Conservation (phyloP, 441 rosid genomes). For the Raphanus hybrid region DNA sequence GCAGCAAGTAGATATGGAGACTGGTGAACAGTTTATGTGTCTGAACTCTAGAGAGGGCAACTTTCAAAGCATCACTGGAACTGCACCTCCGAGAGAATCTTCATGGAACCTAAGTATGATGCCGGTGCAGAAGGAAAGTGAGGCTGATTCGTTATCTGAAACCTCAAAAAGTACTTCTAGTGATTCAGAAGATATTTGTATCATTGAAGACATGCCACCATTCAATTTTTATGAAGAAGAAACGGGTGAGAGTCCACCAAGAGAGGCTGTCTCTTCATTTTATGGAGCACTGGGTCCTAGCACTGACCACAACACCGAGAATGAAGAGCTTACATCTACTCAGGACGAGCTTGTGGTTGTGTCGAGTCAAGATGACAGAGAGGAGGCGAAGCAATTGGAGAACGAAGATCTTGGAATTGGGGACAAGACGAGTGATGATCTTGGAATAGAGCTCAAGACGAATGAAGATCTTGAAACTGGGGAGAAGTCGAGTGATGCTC, state of each 20-base stretch:
- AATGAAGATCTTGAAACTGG: conserved; percentile 28
- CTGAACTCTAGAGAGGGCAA: conserved; percentile 58
- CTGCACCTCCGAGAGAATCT: conserved; percentile 52
- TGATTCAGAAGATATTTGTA: conserved; percentile 68
- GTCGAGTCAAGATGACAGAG: conserved; percentile 34
- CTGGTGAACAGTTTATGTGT: conserved; percentile 56
- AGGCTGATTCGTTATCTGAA: conserved; percentile 50
- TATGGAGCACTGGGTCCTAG: conserved; percentile 34
- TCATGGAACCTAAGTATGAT: conserved; percentile 63
- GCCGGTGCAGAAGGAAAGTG: conserved; percentile 47
- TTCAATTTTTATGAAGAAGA: conserved; percentile 39
- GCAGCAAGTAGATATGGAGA: conserved; percentile 61
- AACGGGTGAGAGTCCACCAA: conserved; percentile 42
- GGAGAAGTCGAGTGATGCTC: conserved; percentile 29
- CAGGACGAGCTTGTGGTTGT: conserved; percentile 38
- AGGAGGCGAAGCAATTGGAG: conserved; percentile 32
- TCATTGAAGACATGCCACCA: conserved; percentile 50
- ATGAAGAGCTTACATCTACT: conserved; percentile 33
- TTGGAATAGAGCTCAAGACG: neutral
- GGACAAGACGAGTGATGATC: conserved; percentile 29
- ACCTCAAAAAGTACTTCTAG: conserved; percentile 50
- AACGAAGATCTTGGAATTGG: conserved; percentile 29
- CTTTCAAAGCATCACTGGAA: conserved; percentile 52
- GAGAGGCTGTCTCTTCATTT: conserved; percentile 41
- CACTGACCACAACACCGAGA: conserved; percentile 38